Evolutionary conservation across 2,329 filamentous ascomycete species (phyloP).

Genomic region (Aulographum hederae): DNA sequence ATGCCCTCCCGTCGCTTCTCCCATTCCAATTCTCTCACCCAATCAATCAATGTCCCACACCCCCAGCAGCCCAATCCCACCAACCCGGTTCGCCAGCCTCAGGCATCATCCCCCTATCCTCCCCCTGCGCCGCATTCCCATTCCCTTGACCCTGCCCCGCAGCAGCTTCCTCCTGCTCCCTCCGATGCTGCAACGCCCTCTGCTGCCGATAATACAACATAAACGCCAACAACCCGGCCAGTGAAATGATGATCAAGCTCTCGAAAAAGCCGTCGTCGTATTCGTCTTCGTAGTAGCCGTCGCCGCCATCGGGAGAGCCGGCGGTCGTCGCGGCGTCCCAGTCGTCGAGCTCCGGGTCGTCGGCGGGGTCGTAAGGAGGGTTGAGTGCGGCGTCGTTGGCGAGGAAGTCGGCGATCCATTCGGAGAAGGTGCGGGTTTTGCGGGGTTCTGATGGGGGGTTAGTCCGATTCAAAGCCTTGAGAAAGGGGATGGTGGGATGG

Average conservation of each 20-base stretch:
- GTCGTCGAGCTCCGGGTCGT: slow-evolving; percentile 38
- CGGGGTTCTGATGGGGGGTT: neutral
- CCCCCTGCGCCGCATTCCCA: slow-evolving; percentile 11
- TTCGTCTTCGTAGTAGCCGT: slow-evolving; percentile 36
- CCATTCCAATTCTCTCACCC: too few relatives aligned
- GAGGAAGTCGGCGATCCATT: slow-evolving; percentile 58
- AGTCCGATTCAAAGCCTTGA: neutral
- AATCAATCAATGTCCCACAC: slow-evolving; percentile 45
- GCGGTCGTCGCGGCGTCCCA: slow-evolving; percentile 18
- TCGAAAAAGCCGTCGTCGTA: slow-evolving; percentile 69
- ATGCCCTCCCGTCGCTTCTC: too few relatives aligned
- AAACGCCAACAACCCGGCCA: slow-evolving; percentile 56
- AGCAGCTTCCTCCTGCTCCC: slow-evolving; percentile 11
- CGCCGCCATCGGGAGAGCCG: slow-evolving; percentile 29
- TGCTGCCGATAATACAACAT: slow-evolving; percentile 54
- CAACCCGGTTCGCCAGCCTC: slow-evolving; percentile 48
- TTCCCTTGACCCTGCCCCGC: slow-evolving; percentile 19
- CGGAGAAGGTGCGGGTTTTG: slow-evolving; percentile 39
- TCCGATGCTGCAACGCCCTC: slow-evolving; percentile 8
- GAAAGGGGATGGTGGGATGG: neutral
- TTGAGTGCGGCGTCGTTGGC: slow-evolving; percentile 21
- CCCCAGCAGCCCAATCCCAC: slow-evolving; percentile 48
- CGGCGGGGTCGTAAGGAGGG: slow-evolving; percentile 35
- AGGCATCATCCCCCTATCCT: slow-evolving; percentile 43
- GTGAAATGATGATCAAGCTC: slow-evolving; percentile 62